Evolutionary conservation across 768 basidiomycete species (phyloP), one percentile per base, ranked within the genome.

Genomic region (Suillus weaverae): DNA sequence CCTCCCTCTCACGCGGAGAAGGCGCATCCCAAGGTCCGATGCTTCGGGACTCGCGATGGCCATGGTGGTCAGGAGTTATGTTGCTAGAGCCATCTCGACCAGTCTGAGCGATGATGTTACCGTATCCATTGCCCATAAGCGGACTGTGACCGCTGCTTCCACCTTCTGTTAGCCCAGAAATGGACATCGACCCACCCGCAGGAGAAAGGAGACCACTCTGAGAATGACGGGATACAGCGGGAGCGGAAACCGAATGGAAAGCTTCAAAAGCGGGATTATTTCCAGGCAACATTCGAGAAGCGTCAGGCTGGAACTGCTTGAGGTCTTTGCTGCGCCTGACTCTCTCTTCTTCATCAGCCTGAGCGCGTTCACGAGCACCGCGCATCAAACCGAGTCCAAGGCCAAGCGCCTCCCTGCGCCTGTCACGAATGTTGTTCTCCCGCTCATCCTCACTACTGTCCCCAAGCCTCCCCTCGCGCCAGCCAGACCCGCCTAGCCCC

Each of bases 241-340:
- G 36, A 2, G 44, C 32, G 1, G 80, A 81, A 1, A 89, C 83
- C 1, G 88, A 86, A 72, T 93, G 89, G 79, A 94, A 95, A 2
- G 91, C 89, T 70, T 95, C 92, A 72, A 85, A 94, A 1, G 89
- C 84, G 30, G 80, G 79, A 3, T 84, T 72, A 68, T 79, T 78
- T 57, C 76, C 77, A 60, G 80, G 74, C 9, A 83, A 69, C 61
- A 84, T 69, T 22, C 75, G 71, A 26, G 80, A 78, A 50, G 72
- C 76, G 54, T 76, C 75, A 2, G 76, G 77, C 32, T 84, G 77
- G 51, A 56, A 50, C 36, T 78, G 77, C 41, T 83, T 80, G 65
- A 81, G 77, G 56, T 84, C 84, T 73, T 84, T 88, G 71, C 81
- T 84, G 70, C 84, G 85, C 63, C 88, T 79, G 68, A 82, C 76